These are phyloP conservation scores for Paramecium octaurelia DNA, from an alignment of 73 alveolate genomes.

Conservation along the genomic window DNA sequence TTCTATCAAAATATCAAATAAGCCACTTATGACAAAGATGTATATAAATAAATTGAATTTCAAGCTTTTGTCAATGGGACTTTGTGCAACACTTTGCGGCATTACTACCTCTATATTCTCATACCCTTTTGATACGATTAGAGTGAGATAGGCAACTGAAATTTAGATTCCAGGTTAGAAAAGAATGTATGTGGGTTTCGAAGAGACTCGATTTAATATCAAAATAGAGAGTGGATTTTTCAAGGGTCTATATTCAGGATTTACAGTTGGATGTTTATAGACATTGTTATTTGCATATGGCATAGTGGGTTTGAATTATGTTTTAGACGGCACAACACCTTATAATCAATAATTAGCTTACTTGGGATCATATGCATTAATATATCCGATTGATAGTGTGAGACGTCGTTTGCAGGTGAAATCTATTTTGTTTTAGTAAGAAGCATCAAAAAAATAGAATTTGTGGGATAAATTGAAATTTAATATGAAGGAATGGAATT, in stretches of 20 bases:
- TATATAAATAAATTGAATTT: not conserved
- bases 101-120: not conserved
- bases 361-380: not conserved
- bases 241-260: constrained; percentile 4
- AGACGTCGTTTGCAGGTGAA: constrained; percentile 41
- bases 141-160: constrained; percentile 49
- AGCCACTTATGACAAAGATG: not conserved
- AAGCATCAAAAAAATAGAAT: not conserved
- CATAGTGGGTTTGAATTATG: not conserved
- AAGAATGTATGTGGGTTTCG: not conserved
- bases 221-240: not conserved
- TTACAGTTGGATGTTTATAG: not conserved
- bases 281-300: not conserved
- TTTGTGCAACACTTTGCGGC: constrained; percentile 20
- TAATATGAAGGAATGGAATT: not conserved
- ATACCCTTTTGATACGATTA: constrained; percentile 22
- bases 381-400: constrained; percentile 23
- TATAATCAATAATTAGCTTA: not conserved
- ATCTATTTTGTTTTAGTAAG: constrained; percentile 28
- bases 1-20: constrained; percentile 35
- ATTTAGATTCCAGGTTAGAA: not conserved
- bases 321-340: not conserved
- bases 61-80: not conserved
- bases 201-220: not conserved
- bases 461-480: not conserved